These are phyloP conservation scores for Petrea volubilis DNA, from an alignment of 257 asterid species.

Conservation along the genomic window DNA sequence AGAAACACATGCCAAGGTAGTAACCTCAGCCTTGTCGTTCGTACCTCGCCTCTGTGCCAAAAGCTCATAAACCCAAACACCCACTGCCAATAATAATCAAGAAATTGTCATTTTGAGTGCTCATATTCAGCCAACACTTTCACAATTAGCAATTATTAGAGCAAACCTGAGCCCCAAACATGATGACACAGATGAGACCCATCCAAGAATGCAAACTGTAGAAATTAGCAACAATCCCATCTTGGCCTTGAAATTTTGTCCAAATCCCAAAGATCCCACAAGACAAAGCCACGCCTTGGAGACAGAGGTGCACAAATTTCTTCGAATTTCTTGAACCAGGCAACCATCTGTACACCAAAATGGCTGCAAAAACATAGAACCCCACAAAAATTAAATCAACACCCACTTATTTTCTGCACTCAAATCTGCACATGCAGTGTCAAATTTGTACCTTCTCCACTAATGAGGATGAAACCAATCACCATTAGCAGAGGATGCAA, in stretches of 20 bases:
- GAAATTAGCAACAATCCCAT: constrained; percentile 85
- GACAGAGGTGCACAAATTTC: constrained; percentile 78
- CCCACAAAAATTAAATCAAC: not conserved
- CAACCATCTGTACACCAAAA: constrained; percentile 85
- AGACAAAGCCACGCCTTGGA: constrained; percentile 87
- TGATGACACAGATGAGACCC: constrained; percentile 65
- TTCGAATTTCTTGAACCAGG: constrained; percentile 82
- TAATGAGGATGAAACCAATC: constrained; percentile 82
- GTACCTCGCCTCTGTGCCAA: constrained; percentile 78
- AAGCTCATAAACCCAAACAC: constrained; percentile 70
- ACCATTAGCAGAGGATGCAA: constrained; percentile 90
- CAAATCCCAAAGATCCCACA: constrained; percentile 89
- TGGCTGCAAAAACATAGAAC: constrained; percentile 48
- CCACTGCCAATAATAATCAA: constrained; percentile 56
- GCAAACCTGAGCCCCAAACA: constrained; percentile 87
- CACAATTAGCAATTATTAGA: not conserved
- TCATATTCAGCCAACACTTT: not conserved
- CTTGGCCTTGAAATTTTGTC: constrained; percentile 76
- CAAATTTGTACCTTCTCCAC: constrained; percentile 77
- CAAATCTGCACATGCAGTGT: not conserved
- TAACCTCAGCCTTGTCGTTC: constrained; percentile 48
- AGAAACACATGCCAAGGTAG: constrained; percentile 88
- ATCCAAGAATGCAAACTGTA: constrained; percentile 95
- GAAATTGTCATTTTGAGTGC: not conserved
- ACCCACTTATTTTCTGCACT: constrained; percentile 10